A percentile compares a stretch with the other conserved stretches of the same genome.
These are phyloP conservation scores for Agrocybe pediades DNA, from an alignment of 768 basidiomycete species.

Conservation along the genomic window DNA sequence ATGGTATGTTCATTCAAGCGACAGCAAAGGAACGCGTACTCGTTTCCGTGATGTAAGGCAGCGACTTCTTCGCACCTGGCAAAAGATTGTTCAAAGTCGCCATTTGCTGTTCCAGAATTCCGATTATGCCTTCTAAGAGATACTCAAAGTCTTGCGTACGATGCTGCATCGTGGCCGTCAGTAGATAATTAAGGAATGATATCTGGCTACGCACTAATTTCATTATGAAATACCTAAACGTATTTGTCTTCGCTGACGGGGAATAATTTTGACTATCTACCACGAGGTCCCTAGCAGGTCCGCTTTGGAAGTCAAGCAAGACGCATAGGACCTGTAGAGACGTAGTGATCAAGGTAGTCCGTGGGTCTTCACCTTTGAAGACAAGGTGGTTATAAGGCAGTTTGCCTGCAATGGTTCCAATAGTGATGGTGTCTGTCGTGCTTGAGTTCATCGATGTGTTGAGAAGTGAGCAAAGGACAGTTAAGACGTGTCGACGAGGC, in stretches of 20 bases:
- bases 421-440: conserved; percentile 47
- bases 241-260: conserved; percentile 74
- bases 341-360: conserved; percentile 69
- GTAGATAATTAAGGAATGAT: conserved; percentile 4
- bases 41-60: conserved; percentile 82
- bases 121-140: conserved; percentile 70
- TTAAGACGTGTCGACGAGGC: conserved; percentile 82
- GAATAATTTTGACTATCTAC: conserved; percentile 43
- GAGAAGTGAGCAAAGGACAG: conserved; percentile 88
- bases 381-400: conserved; percentile 90
- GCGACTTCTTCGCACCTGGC: conserved; percentile 82
- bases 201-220: conserved; percentile 66
- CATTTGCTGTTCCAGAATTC: conserved; percentile 75
- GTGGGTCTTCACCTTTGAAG: conserved; percentile 85
- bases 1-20: conserved; percentile 7
- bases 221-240: conserved; percentile 90
- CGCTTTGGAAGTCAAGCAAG: conserved; percentile 81
- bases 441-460: conserved; percentile 86
- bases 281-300: conserved; percentile 59
- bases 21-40: conserved; percentile 47
- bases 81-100: conserved; percentile 71
- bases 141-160: conserved; percentile 88
- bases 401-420: conserved; percentile 74
- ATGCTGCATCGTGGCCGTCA: conserved; percentile 54
- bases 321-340: conserved; percentile 79